Conservation (phyloP, 306 rosid genomes). For the Vigna unguiculata region DNA sequence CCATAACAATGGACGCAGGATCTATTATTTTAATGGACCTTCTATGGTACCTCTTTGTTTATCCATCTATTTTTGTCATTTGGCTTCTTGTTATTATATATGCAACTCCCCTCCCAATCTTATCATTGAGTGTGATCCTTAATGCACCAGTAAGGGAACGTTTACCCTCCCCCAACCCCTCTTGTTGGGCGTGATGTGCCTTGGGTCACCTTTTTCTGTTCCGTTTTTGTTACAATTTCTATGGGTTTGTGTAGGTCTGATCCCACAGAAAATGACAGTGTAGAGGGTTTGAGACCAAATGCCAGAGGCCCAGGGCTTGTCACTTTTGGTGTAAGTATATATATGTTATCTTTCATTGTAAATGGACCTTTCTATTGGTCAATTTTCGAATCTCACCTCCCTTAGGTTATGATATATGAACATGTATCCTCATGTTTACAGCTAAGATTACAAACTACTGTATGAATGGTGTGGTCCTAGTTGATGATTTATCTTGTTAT, state of each 20-base stretch:
- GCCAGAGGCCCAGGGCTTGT: constrained; percentile 99
- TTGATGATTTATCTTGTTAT: constrained; percentile 2
- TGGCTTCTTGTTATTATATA: constrained; percentile 25
- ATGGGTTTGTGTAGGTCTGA: constrained; percentile 81
- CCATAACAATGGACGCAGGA: constrained; percentile 99
- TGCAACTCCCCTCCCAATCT: too few relatives aligned
- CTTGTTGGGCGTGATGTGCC: background rate
- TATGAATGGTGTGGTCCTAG: background rate
- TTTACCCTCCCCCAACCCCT: background rate
- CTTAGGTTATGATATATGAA: background rate
- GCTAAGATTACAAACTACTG: constrained; percentile 7
- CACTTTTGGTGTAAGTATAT: constrained; percentile 88
- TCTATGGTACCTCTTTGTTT: constrained; percentile 65
- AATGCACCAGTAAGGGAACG: background rate
- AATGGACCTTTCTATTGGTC: constrained; percentile 33
- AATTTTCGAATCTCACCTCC: constrained; percentile 17
- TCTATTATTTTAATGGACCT: constrained; percentile 96
- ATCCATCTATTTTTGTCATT: constrained; percentile 2
- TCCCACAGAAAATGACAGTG: constrained; percentile 98
- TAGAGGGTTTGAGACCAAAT: constrained; percentile 99
- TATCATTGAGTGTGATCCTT: background rate
- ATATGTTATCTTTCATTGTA: constrained; percentile 7
- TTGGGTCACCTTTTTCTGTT: background rate
- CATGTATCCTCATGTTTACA: constrained; percentile 23
- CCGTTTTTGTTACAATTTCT: constrained; percentile 32